Evolutionary conservation across 2,329 filamentous ascomycete species (phyloP), one percentile per base, ranked within the genome.

Genomic region (Botrytis byssoidea): DNA sequence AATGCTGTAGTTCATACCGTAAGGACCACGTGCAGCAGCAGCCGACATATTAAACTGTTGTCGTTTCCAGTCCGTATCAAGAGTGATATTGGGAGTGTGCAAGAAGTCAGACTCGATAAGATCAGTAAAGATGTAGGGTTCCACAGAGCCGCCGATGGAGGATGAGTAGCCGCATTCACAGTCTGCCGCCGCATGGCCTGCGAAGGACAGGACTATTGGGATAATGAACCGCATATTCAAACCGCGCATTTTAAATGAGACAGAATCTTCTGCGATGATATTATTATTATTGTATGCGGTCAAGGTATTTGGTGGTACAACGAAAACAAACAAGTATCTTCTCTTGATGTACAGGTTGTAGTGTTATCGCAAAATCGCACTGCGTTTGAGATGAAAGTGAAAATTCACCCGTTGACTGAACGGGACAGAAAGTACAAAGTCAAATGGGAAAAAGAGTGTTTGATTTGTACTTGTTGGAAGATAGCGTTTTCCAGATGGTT

Each of bases 131-230:
- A 92, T 79, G 59, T 85, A 82, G 65, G 82, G 78, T 42, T 83
- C 82, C 64, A 82, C 37, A 29, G 74, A 60, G 35, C 63, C 79
- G n/a, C 83, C 85, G 57, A 85, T 82, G 74, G 83, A 84, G 63
- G 90, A 82, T 4, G 86, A 86, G 81, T 93, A 95, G 70, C 92
- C 93, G 80, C 93, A 95, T 78, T 92, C 88, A 83, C 93, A 95
- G 75, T 86, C 72, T 46, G 66, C 72, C 22, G 55, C 51, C 18
- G 71, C 71, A 51, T 69, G 42, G 20, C 55, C 42, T 40, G 42
- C 64, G 57, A 73, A 37, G 20, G 25, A 51, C 14, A 73, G 32
- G 40, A 63, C 64, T 16, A 63, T 32, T 12, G 40, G 64, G 29
- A 73, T 40, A 61, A 61, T 48, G 42, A 51, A 42, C n/a, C 59